Evolutionary conservation across 2,329 filamentous ascomycete genomes (phyloP), one percentile per base, ranked within the genome.

Genomic region (Trichoderma asperellum): DNA sequence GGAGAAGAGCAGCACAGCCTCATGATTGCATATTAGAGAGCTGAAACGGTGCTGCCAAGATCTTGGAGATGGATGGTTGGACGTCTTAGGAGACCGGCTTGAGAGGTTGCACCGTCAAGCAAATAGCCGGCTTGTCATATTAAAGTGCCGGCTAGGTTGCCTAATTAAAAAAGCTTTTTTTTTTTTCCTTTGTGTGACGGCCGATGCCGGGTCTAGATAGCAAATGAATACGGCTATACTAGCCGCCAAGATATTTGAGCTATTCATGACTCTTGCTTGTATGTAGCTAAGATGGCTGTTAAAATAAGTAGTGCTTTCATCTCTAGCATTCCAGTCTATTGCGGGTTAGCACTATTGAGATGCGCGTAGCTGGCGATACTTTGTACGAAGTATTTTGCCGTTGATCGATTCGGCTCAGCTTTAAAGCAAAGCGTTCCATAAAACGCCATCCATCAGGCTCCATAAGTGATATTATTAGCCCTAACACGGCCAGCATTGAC

Each of bases 71-170:
- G 60, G 47, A 40, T 63, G 32, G 37, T 12, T 11, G 12, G n/a
- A n/a, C n/a, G 10, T 47, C 24, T 24, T 2, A 7, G n/a, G 43
- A 47, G 43, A 10, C 2, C 6, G n/a, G 32, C 5, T 16, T 32
- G 27, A 8, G 61, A 43, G 24, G 61, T 43, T 34, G 49, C 27
- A 43, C 24, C 10, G 24, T 29, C 27, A 14, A 24, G 52, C 62
- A 65, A 21, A 65, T 65, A 65, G 49, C 62, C 62, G 49, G 21
- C 35, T 56, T 56, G 62, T 56, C 62, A 27, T n/a, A 12, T 56
- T 47, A 16, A 37, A 35, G 14, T n/a, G 32, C 49, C 52, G 62
- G 62, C 18, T 57, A 12, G 43, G 29, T 47, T 65, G 61, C 61
- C 61, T 27, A 57, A 57, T 57, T 10, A 21, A 57, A 57, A 29